Conservation (phyloP, 257 asterid genomes). For the Gentiana straminea region DNA sequence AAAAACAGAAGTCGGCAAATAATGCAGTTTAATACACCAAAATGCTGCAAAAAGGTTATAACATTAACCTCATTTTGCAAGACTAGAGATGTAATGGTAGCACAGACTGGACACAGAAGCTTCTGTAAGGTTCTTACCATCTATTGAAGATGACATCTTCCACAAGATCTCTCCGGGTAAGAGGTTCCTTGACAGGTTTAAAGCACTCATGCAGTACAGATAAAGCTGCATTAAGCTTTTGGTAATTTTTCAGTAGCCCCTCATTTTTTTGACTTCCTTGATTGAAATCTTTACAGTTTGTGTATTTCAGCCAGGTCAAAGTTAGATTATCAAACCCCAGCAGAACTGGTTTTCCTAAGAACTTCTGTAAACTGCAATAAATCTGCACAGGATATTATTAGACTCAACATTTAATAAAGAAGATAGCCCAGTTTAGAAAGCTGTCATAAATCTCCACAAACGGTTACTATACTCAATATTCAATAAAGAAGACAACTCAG, state of each 20-base stretch:
- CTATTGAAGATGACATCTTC: conserved; percentile 75
- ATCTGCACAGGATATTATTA: conserved; percentile 33
- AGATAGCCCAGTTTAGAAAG: too few relatives aligned
- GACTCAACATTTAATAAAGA: not conserved
- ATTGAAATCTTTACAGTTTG: conserved; percentile 21
- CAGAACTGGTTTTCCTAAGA: conserved; percentile 49
- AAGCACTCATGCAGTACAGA: conserved; percentile 86
- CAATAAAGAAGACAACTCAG: too few relatives aligned
- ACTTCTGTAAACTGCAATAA: conserved; percentile 37
- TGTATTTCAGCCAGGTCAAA: conserved; percentile 63
- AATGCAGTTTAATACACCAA: too few relatives aligned
- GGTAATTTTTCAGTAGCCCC: conserved; percentile 32
- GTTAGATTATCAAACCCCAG: conserved; percentile 44
- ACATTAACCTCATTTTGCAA: too few relatives aligned
- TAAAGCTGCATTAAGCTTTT: conserved; percentile 71
- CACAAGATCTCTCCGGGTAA: conserved; percentile 61
- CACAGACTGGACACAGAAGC: too few relatives aligned
- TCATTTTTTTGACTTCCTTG: conserved; percentile 26
- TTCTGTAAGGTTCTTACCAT: conserved; percentile 34
- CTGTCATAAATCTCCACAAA: conserved; percentile 56
- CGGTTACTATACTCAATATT: too few relatives aligned
- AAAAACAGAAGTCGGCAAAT: too few relatives aligned
- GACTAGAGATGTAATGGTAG: too few relatives aligned
- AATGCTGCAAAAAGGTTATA: too few relatives aligned
- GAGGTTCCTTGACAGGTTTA: conserved; percentile 66